Conservation (phyloP, 2,329 filamentous ascomycete species). For the Chaetomiaceae sp. region DNA sequence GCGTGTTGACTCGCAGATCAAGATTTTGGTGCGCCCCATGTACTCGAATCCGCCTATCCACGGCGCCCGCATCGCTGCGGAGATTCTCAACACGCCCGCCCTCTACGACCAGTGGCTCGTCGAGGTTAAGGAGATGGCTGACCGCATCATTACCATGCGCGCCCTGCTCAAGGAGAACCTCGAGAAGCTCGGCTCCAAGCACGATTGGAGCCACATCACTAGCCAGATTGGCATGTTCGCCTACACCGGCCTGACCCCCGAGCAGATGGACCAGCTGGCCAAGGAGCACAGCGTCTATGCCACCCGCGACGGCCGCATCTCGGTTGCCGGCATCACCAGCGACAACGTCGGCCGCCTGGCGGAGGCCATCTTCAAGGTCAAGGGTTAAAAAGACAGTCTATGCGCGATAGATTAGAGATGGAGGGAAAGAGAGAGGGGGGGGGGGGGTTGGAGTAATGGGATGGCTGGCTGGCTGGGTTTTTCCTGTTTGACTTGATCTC, state of each 20-base stretch:
- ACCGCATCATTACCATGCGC: constrained; percentile 98
- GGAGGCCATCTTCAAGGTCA: constrained; percentile 80
- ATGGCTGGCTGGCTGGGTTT: constrained; percentile 7
- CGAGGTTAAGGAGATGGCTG: constrained; percentile 98
- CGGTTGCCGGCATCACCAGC: constrained; percentile 76
- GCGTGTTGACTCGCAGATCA: constrained; percentile 94
- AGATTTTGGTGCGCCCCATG: constrained; percentile 92
- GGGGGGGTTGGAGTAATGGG: constrained; percentile 12
- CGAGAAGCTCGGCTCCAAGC: constrained; percentile 89
- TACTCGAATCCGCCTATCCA: constrained; percentile 99
- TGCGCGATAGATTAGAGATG: too few species aligned
- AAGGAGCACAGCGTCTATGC: constrained; percentile 98
- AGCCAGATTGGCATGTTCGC: constrained; percentile 99
- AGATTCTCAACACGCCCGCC: constrained; percentile 80
- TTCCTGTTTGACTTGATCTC: constrained; percentile 5
- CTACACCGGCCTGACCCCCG: constrained; percentile 85
- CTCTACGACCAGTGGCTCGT: constrained; percentile 92
- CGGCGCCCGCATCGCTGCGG: constrained; percentile 87
- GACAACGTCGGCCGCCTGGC: constrained; percentile 76
- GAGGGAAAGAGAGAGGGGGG: not conserved
- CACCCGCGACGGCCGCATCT: constrained; percentile 87
- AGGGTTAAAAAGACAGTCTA: constrained; percentile 56
- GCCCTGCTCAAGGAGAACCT: constrained; percentile 91
- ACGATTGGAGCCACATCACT: constrained; percentile 99
- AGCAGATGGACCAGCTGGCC: constrained; percentile 87